These are phyloP conservation scores for Calocybe cyanea DNA, from an alignment of 768 basidiomycete species.

Conservation along the genomic window DNA sequence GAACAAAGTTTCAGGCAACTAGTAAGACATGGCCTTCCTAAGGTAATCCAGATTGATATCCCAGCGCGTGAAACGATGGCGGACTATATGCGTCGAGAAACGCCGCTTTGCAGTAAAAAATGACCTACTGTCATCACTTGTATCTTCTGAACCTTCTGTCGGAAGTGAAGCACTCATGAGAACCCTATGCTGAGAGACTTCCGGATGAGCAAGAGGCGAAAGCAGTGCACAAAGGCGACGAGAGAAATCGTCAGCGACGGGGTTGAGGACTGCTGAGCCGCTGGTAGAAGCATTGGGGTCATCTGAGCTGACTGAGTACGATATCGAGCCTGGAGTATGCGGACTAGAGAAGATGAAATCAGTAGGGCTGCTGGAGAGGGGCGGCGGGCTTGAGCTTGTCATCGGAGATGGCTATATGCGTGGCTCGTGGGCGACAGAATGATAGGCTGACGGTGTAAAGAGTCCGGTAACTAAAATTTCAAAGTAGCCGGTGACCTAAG, in stretches of 20 bases:
- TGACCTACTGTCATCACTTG: too few relatives aligned
- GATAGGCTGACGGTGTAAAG: not conserved
- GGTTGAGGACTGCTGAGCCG: not conserved
- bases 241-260: not conserved
- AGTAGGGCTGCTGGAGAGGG: slow-evolving; percentile 3
- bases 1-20: too few relatives aligned
- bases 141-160: too few relatives aligned
- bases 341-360: too few relatives aligned
- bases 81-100: too few relatives aligned
- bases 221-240: not conserved
- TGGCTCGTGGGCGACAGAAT: not conserved
- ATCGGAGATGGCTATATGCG: slow-evolving; percentile 2
- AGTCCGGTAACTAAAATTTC: not conserved
- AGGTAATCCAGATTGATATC: too few relatives aligned
- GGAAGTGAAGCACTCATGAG: too few relatives aligned
- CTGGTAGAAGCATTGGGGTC: not conserved
- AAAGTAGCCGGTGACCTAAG: not conserved
- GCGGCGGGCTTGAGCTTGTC: slow-evolving; percentile 4
- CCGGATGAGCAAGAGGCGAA: not conserved
- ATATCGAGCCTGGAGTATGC: not conserved
- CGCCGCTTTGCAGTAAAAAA: too few relatives aligned
- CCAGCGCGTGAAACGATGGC: too few relatives aligned
- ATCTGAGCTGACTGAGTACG: not conserved
- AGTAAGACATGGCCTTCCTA: too few relatives aligned
- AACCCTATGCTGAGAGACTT: too few relatives aligned